Evolutionary conservation across 2,329 filamentous ascomycete species (phyloP).

Genomic region (Aspergillus puulaauensis): DNA sequence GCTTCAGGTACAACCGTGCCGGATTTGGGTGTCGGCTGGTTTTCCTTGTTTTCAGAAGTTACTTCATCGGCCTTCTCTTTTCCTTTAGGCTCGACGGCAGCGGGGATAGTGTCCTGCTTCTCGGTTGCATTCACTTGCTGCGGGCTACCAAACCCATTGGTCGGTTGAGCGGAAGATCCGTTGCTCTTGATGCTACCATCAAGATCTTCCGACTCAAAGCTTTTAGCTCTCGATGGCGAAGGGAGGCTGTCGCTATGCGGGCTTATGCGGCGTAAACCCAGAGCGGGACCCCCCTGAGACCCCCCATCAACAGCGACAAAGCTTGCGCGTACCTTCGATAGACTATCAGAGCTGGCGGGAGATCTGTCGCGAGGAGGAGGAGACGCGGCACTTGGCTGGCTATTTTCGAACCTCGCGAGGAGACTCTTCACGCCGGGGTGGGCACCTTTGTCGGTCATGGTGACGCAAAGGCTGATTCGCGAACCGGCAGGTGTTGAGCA

Average conservation of each 20-base stretch:
- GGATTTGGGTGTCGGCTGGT: slow-evolving; percentile 9
- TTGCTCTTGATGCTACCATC: slow-evolving; percentile 31
- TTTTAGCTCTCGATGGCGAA: slow-evolving; percentile 29
- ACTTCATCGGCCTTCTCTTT: slow-evolving; percentile 9
- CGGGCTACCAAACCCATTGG: slow-evolving; percentile 17
- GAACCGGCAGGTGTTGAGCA: not conserved
- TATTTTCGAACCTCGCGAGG: slow-evolving; percentile 77
- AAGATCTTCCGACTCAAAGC: slow-evolving; percentile 31
- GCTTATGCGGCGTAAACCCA: slow-evolving; percentile 44
- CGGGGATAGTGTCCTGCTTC: slow-evolving; percentile 13
- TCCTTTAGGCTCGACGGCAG: slow-evolving; percentile 2
- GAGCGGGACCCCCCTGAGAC: slow-evolving; percentile 41
- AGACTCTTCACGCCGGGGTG: slow-evolving; percentile 66
- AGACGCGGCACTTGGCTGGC: slow-evolving; percentile 58
- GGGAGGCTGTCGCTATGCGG: slow-evolving; percentile 34
- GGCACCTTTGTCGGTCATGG: slow-evolving; percentile 22
- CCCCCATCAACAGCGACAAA: slow-evolving; percentile 69
- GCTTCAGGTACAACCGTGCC: slow-evolving; percentile 10
- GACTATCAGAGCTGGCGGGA: slow-evolving; percentile 53
- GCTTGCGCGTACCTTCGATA: slow-evolving; percentile 73
- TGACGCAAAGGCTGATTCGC: not conserved
- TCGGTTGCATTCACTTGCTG: slow-evolving; percentile 16
- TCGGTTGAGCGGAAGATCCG: slow-evolving; percentile 25
- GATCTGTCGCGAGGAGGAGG: slow-evolving; percentile 70
- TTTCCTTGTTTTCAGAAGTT: slow-evolving; percentile 20